These are phyloP conservation scores for Elsinoe perseae DNA, from an alignment of 2,329 filamentous ascomycete genomes.

Conservation along the genomic window DNA sequence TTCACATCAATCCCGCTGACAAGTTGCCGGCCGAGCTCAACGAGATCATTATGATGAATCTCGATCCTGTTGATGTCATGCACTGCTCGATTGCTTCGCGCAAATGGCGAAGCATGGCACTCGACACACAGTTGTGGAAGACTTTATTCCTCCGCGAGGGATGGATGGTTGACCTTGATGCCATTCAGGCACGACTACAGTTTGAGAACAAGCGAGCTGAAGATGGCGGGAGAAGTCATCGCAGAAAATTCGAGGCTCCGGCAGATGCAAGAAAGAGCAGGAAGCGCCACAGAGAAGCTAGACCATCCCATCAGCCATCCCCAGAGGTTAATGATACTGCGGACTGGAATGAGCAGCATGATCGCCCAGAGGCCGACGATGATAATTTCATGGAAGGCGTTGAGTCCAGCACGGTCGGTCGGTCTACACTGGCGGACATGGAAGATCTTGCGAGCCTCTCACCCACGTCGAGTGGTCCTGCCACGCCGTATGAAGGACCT, in stretches of 20 bases:
- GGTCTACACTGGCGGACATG: constrained; percentile 11
- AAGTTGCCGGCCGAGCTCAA: constrained; percentile 86
- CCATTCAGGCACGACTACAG: constrained; percentile 24
- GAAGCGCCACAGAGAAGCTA: constrained; percentile 43
- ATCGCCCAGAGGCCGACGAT: constrained; percentile 39
- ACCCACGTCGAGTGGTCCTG: background rate
- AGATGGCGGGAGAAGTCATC: constrained; percentile 1
- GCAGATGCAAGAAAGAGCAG: constrained; percentile 45
- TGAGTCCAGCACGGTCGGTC: constrained; percentile 1
- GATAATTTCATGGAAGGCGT: constrained; percentile 16
- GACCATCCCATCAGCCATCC: constrained; percentile 25
- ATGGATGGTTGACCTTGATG: constrained; percentile 47
- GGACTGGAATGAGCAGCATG: constrained; percentile 42
- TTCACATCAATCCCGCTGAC: constrained; percentile 86
- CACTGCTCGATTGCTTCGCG: constrained; percentile 71
- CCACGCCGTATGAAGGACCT: constrained; percentile 3
- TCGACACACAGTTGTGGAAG: constrained; percentile 83
- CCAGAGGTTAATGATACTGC: background rate
- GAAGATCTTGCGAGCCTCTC: constrained; percentile 8
- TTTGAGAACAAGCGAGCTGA: constrained; percentile 3
- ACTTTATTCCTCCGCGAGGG: constrained; percentile 75
- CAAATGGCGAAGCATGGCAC: constrained; percentile 70
- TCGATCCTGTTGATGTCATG: constrained; percentile 73
- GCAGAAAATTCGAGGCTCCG: constrained; percentile 40
- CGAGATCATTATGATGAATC: constrained; percentile 77